Conservation (phyloP, 345 rosid genomes). For the Hypericum perforatum region DNA sequence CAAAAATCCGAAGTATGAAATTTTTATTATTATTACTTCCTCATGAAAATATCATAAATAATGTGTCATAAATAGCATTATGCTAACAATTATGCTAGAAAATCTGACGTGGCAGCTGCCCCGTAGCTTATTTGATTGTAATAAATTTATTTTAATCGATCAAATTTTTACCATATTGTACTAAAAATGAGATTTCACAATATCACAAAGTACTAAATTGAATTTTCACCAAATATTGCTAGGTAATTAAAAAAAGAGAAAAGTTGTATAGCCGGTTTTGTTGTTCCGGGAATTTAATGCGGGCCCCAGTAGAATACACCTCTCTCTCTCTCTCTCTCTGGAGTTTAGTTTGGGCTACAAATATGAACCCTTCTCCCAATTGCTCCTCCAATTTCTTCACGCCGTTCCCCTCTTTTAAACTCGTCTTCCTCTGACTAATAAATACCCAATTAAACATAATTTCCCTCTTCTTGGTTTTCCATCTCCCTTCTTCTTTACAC, state of each 20-base stretch:
- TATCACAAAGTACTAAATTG: background rate
- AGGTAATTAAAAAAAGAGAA: background rate
- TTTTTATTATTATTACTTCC: no score
- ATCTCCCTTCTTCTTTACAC: background rate
- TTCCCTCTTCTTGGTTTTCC: no score
- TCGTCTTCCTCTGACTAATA: conserved; percentile 13
- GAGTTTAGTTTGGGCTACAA: conserved; percentile 22
- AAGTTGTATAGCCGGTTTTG: conserved; percentile 16
- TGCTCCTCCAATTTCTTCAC: conserved; percentile 16
- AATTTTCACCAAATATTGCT: background rate
- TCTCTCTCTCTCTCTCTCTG: background rate
- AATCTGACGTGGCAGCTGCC: no score
- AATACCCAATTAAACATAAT: no score
- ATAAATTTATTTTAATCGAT: no score
- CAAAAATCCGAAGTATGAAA: no score
- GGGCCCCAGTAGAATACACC: conserved; percentile 13
- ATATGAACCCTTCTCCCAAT: conserved; percentile 9
- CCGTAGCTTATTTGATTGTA: no score
- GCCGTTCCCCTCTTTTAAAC: background rate
- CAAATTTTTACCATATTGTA: no score
- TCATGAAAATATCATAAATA: no score
- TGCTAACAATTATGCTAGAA: no score
- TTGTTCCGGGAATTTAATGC: conserved; percentile 28
- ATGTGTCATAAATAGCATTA: no score
- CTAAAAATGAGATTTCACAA: no score